These are phyloP conservation scores for Magnaporthiopsis incrustans DNA, from an alignment of 2,329 filamentous ascomycete genomes.

Conservation along the genomic window DNA sequence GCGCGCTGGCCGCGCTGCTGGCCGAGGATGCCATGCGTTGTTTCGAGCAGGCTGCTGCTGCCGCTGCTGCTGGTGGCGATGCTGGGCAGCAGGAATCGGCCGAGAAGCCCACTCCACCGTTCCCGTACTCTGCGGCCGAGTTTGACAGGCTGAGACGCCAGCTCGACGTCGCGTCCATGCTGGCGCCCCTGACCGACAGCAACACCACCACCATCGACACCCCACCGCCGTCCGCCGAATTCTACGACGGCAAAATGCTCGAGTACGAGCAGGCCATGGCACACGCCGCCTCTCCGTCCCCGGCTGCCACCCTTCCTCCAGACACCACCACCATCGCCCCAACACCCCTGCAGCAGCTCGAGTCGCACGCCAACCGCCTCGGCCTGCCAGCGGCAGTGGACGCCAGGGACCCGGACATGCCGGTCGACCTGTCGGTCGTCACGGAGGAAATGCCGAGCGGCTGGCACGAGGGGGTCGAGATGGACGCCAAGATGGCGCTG, in stretches of 20 bases:
- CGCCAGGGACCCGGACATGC: conserved; percentile 7
- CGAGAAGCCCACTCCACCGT: not conserved
- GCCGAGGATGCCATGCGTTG: conserved; percentile 1
- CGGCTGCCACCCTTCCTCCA: not conserved
- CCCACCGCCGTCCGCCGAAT: not conserved
- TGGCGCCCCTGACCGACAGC: not conserved
- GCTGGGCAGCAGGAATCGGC: not conserved
- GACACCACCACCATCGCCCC: not conserved
- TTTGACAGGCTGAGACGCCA: not conserved
- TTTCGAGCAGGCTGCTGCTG: conserved; percentile 1
- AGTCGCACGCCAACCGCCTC: not conserved
- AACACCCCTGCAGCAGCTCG: not conserved
- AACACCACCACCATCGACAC: not conserved
- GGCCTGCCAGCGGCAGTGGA: not conserved
- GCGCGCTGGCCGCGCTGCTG: not conserved
- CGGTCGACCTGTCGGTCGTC: conserved; percentile 11
- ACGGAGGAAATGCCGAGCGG: conserved; percentile 10
- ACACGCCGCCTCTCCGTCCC: not conserved
- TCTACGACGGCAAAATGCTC: conserved; percentile 1
- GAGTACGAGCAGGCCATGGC: conserved; percentile 1
- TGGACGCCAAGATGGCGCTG: conserved; percentile 10
- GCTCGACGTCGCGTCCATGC: conserved; percentile 2
- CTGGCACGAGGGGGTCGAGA: conserved; percentile 10
- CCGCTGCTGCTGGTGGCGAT: too few species aligned
- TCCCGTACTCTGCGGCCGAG: not conserved